Evolutionary conservation across 768 basidiomycete species (phyloP).

Genomic region (Clavulina sp.): DNA sequence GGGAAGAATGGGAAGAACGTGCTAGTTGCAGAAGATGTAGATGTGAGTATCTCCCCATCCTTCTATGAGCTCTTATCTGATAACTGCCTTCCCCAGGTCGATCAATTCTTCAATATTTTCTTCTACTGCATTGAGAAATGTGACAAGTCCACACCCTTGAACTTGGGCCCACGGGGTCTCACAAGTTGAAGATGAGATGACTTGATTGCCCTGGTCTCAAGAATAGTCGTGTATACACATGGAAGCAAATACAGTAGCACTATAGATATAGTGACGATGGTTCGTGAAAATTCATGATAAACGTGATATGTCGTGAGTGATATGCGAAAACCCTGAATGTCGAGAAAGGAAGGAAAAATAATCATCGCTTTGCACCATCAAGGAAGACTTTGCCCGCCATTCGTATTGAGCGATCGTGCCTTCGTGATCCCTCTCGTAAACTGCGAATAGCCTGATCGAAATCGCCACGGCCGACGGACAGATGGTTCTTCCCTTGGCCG

Average conservation of each 20-base stretch:
- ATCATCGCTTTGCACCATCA: conserved; percentile 29
- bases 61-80: background rate
- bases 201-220: no score
- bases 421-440: conserved; percentile 43
- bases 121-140: conserved; percentile 7
- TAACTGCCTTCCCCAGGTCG: conserved; percentile 7
- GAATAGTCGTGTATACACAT: no score
- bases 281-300: no score
- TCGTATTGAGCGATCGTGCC: conserved; percentile 31
- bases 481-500: conserved; percentile 18
- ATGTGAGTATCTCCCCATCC: conserved; percentile 30
- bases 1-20: conserved; percentile 61
- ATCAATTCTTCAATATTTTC: conserved; percentile 12
- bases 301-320: no score
- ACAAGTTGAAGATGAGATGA: no score
- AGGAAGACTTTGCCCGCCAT: conserved; percentile 68
- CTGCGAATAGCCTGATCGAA: conserved; percentile 74
- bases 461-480: conserved; percentile 56
- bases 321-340: no score
- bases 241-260: no score
- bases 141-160: conserved; percentile 11
- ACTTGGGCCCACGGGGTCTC: background rate
- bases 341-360: no score
- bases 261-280: no score
- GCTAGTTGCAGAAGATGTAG: conserved; percentile 42